Percentiles rank a stretch among this genome's conserved stretches.
Conservation (phyloP, 306 rosid genomes). For the Cyamopsis tetragonoloba region DNA sequence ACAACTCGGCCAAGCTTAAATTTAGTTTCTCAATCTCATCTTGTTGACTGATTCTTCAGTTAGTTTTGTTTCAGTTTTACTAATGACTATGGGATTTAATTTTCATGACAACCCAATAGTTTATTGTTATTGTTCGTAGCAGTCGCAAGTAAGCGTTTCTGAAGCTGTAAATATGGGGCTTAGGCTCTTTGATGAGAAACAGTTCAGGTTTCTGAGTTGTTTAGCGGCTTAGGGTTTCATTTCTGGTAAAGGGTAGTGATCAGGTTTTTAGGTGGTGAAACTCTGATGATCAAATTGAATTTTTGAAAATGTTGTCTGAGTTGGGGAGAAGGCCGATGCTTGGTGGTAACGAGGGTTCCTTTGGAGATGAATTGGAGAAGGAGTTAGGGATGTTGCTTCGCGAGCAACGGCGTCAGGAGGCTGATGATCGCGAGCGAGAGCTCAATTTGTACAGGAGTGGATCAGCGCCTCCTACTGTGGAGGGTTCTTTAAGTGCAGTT, state of each 20-base stretch:
- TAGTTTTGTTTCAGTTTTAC: constrained; percentile 14
- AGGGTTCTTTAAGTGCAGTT: constrained; percentile 79
- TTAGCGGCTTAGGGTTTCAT: constrained; percentile 33
- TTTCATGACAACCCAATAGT: constrained; percentile 3
- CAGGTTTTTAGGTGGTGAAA: constrained; percentile 17
- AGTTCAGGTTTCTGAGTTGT: constrained; percentile 18
- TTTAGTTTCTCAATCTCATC: neutral
- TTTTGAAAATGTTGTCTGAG: constrained; percentile 65
- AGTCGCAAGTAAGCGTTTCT: constrained; percentile 24
- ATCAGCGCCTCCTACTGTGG: constrained; percentile 87
- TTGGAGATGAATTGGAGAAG: constrained; percentile 76
- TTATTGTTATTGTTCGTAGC: neutral
- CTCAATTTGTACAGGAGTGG: constrained; percentile 78
- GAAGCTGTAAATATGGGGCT: constrained; percentile 37
- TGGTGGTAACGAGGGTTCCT: constrained; percentile 70
- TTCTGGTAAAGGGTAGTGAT: constrained; percentile 18
- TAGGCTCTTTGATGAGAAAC: constrained; percentile 13
- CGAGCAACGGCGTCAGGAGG: constrained; percentile 69
- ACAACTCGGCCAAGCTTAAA: neutral
- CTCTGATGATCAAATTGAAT: constrained; percentile 21
- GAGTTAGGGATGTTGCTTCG: constrained; percentile 79
- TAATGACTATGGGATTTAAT: constrained; percentile 18
- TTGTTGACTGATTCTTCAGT: constrained; percentile 24
- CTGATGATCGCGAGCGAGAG: constrained; percentile 62
- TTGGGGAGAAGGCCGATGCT: constrained; percentile 72